Evolutionary conservation across 352 stramenopile species (phyloP).

Genomic region (Phytophthora uliginosa): DNA sequence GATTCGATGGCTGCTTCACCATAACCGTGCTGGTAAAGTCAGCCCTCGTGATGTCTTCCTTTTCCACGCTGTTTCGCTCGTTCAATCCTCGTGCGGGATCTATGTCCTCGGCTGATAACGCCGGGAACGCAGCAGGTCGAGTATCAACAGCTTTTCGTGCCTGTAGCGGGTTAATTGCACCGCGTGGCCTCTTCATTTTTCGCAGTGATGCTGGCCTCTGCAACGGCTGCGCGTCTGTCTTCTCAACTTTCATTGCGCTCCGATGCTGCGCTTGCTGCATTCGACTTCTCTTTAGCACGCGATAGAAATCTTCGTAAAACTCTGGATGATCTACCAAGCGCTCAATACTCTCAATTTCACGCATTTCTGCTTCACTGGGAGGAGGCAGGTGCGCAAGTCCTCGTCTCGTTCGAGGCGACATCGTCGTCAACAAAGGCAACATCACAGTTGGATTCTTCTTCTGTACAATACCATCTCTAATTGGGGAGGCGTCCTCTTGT

Average conservation of each 20-base stretch:
- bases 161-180: constrained; percentile 17
- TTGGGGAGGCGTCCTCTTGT: not conserved
- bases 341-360: constrained; percentile 56
- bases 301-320: constrained; percentile 46
- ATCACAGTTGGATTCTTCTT: constrained; percentile 8
- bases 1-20: constrained; percentile 1
- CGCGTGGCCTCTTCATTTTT: constrained; percentile 11
- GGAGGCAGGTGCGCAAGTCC: constrained; percentile 52
- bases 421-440: constrained; percentile 56
- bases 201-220: constrained; percentile 1
- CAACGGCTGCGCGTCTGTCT: not conserved
- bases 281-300: constrained; percentile 33
- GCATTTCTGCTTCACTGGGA: constrained; percentile 43
- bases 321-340: constrained; percentile 37
- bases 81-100: not conserved
- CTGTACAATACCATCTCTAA: not conserved
- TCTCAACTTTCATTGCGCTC: not conserved
- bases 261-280: constrained; percentile 9
- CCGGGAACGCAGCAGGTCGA: not conserved
- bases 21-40: not conserved
- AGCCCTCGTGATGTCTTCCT: not conserved
- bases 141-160: not conserved
- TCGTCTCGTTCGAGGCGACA: constrained; percentile 60
- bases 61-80: constrained; percentile 8
- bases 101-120: not conserved